Percentiles rank a stretch among this genome's conserved stretches.
phyloP scores from a whole-genome alignment of 2,329 filamentous ascomycete genomes.

The Trichoderma hamatum region DNA sequence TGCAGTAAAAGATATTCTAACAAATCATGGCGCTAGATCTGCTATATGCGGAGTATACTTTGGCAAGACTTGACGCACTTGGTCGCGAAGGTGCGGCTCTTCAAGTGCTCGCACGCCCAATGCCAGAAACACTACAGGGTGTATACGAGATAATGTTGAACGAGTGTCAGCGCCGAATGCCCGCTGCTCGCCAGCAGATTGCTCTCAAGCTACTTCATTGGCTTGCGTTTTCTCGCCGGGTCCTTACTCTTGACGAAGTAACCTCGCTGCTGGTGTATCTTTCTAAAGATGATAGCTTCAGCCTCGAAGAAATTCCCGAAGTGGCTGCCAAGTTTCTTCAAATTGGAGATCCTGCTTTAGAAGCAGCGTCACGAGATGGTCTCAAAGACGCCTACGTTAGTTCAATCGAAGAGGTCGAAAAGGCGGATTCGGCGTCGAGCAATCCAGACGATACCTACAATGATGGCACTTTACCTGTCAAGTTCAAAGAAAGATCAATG shows the following conservation, averaged over 20 bases:
- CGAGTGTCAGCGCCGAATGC: slow-evolving; percentile 35
- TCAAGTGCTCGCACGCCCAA: slow-evolving; percentile 33
- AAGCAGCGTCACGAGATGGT: slow-evolving; percentile 30
- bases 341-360: slow-evolving; percentile 34
- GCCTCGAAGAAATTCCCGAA: slow-evolving; percentile 36
- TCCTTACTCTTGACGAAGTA: slow-evolving; percentile 33
- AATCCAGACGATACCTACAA: slow-evolving; percentile 32
- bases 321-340: slow-evolving; percentile 34
- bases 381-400: slow-evolving; percentile 17
- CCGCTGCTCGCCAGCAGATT: slow-evolving; percentile 27
- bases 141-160: slow-evolving; percentile 36
- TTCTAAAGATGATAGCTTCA: slow-evolving; percentile 30
- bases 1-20: neutral
- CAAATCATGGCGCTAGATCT: slow-evolving; percentile 33
- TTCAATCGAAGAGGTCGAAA: slow-evolving; percentile 31
- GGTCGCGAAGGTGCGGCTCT: slow-evolving; percentile 41
- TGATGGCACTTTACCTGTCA: slow-evolving; percentile 35
- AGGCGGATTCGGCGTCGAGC: slow-evolving; percentile 15
- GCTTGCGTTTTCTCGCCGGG: slow-evolving; percentile 34
- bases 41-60: slow-evolving; percentile 43
- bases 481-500: slow-evolving; percentile 39
- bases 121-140: slow-evolving; percentile 33
- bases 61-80: slow-evolving; percentile 37
- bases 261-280: slow-evolving; percentile 31
- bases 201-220: slow-evolving; percentile 35